Conservation (phyloP, 2,329 filamentous ascomycete species). For the Colletotrichum incanum region DNA sequence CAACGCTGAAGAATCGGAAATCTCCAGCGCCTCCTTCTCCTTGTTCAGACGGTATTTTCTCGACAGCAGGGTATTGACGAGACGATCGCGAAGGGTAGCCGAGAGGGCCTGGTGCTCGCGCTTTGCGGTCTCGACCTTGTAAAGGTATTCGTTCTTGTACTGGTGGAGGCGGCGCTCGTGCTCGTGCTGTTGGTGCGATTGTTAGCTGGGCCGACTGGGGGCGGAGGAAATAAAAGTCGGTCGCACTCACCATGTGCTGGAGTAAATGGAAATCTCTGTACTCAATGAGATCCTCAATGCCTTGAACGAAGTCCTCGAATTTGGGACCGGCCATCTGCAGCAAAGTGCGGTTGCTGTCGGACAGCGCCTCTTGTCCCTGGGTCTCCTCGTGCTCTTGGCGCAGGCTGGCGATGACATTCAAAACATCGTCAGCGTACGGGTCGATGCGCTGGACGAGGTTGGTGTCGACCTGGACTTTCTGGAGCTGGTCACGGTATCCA, state of each 20-base stretch:
- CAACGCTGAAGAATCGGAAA: conserved; percentile 76
- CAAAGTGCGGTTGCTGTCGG: conserved; percentile 67
- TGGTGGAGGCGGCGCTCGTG: conserved; percentile 75
- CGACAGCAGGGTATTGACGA: conserved; percentile 75
- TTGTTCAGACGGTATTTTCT: conserved; percentile 76
- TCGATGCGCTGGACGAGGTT: conserved; percentile 88
- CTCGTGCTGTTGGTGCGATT: conserved; percentile 65
- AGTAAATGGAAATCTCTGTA: conserved; percentile 88
- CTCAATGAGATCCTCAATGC: conserved; percentile 91
- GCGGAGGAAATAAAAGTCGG: conserved; percentile 1
- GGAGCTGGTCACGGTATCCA: conserved; percentile 90
- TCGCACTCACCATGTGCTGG: conserved; percentile 79
- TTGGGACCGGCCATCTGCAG: conserved; percentile 85
- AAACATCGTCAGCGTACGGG: conserved; percentile 80
- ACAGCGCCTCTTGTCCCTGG: conserved; percentile 55
- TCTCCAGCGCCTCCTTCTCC: conserved; percentile 79
- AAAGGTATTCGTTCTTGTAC: conserved; percentile 72
- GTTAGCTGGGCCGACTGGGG: conserved; percentile 14
- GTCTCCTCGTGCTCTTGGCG: conserved; percentile 69
- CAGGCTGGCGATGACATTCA: conserved; percentile 80
- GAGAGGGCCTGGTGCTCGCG: conserved; percentile 74
- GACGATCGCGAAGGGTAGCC: conserved; percentile 73
- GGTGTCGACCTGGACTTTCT: conserved; percentile 93
- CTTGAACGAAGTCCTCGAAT: conserved; percentile 87
- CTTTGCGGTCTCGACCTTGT: conserved; percentile 74